Base-by-base conservation (phyloP, 2,329 filamentous ascomycete species). In the Apiospora kogelbergensis region DNA sequence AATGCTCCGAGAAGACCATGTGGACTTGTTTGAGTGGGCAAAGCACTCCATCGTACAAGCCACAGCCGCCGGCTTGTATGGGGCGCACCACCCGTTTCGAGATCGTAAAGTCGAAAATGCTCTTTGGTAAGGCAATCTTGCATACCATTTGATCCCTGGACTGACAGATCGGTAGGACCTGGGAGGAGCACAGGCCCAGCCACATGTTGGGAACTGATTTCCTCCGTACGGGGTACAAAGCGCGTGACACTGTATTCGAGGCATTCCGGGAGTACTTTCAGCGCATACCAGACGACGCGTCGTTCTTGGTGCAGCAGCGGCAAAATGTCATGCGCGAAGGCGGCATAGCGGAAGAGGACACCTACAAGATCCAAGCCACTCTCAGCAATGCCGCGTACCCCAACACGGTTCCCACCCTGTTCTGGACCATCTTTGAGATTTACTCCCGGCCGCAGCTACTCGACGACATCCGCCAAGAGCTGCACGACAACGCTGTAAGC, bases 361-460 rank as follows among this genome's bases (percentile, higher is more conserved):
- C 42, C 24, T 40, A 42, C 17, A 65, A 26, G 33, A 24, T 20
- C 17, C 22, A 63, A 45, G 40, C 53, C 40, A 20, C 48, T 17
- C 22, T 63, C n/a, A 40, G 83, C 13, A 82, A 74, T 0, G 68
- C 81, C 26, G 72, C 81, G 0, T 77, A 40, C 37, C 37, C 78
- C 41, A 85, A 85, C 71, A 81, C 81, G 0, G 73, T 78, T 10
- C 80, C 80, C 0, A 76, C 81, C 1, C 73, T 73, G 1, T 85
- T 84, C 73, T 85, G 84, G 83, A 67, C 80, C 5, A 53, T 85
- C 0, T 79, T 77, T 70, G 78, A 83, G 42, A 73, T 85, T 17
- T 83, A 76, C 74, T 80, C 80, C 9, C 75, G 79, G 1, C 78
- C 80, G 0, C 71, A 73, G 0, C 72, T 84, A 0, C 76, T 84